Evolutionary conservation across 371 early-diverging fungal species (phyloP), one percentile per base, ranked within the genome.

Genomic region (Rhizopus delemar): DNA sequence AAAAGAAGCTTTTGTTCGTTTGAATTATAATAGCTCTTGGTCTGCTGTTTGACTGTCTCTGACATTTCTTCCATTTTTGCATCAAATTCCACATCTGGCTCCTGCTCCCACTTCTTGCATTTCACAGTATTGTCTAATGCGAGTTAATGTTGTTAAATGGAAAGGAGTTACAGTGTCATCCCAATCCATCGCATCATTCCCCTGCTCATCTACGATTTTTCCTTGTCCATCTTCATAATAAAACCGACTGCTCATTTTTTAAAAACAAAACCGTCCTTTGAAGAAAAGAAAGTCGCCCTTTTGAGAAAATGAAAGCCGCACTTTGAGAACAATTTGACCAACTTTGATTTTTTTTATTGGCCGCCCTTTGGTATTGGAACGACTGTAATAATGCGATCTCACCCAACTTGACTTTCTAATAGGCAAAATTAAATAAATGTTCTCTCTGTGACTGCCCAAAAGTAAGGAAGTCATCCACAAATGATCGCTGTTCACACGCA

Each of bases 1-100:
- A 54, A 61, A 5, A 61, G 8, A 34, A 61, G 56, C 45, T 55
- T 55, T 60, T 60, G 54, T 34, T 61, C 36, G 48, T 56, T 62
- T 35, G 43, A 56, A 12, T 31, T 55, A 32, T 56, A 29, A 34
- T 61, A 50, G 34, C 35, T 28, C 39, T 41, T 61, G 49, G 7
- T 55, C 48, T 61, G 39, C 34, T 41, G 54, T 34, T 51, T 51
- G 15, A 33, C 51, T 51, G 16, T 41, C 16, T 39, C 29, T 53
- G 41, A 3, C 35, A 53, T 51, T n/a, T 51, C 53, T 12, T 16
- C 51, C 16, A 55, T 55, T 31, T 34, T 45, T 55, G 33, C 46
- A 53, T 45, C 33, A 28, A 48, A 57, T 31, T 50, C 39, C 38
- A 36, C 46, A 49, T 36, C 48, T 28, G 41, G 28, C 39, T 45